These are phyloP conservation scores for Salix caprea DNA, from an alignment of 345 rosid genomes.

Conservation along the genomic window DNA sequence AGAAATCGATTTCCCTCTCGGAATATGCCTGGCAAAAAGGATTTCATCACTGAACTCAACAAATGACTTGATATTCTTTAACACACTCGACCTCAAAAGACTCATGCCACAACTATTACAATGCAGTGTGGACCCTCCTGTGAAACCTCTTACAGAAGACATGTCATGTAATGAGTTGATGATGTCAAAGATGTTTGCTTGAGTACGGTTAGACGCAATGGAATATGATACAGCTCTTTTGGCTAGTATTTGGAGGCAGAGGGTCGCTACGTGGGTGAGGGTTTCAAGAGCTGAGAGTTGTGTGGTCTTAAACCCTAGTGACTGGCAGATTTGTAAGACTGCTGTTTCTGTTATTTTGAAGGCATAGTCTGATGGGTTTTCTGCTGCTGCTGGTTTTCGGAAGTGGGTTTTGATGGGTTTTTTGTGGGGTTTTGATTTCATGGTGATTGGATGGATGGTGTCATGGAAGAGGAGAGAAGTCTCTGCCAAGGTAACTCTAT, in stretches of 20 bases:
- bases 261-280: slow-evolving; percentile 40
- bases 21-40: slow-evolving; percentile 58
- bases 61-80: slow-evolving; percentile 34
- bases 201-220: slow-evolving; percentile 41
- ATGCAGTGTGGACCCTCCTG: slow-evolving; percentile 41
- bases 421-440: slow-evolving; percentile 5
- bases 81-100: slow-evolving; percentile 26
- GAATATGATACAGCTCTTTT: slow-evolving; percentile 34
- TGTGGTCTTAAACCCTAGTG: slow-evolving; percentile 41
- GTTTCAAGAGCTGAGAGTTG: slow-evolving; percentile 42
- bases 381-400: not conserved
- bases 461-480: not conserved
- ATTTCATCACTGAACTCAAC: slow-evolving; percentile 36
- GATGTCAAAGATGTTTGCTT: slow-evolving; percentile 49
- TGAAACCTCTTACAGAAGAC: slow-evolving; percentile 32
- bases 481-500: too few species aligned
- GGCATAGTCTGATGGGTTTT: slow-evolving; percentile 28
- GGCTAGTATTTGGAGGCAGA: slow-evolving; percentile 42
- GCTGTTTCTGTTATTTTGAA: slow-evolving; percentile 32
- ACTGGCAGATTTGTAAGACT: slow-evolving; percentile 56
- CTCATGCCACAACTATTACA: slow-evolving; percentile 2
- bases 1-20: slow-evolving; percentile 4
- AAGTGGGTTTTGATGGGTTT: not conserved
- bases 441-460: not conserved
- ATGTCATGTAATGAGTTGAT: slow-evolving; percentile 42